These are phyloP conservation scores for Aspergillus felis DNA, from an alignment of 2,329 filamentous ascomycete genomes.

Conservation along the genomic window DNA sequence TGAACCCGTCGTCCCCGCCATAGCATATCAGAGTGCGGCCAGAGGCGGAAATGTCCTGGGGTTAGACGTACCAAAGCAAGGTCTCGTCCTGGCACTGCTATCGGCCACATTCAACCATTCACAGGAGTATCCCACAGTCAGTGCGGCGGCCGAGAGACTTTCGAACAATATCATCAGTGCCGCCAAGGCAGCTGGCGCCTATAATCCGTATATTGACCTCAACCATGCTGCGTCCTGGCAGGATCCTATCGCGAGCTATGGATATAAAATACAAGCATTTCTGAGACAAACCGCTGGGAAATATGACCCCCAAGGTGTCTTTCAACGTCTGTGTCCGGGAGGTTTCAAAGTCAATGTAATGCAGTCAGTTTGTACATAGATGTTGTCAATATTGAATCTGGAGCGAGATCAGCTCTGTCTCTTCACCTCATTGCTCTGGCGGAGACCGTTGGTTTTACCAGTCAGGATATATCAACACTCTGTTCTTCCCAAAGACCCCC, in stretches of 20 bases:
- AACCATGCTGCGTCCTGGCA: not conserved
- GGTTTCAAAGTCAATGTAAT: not conserved
- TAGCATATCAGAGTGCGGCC: not conserved
- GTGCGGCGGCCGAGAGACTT: not conserved
- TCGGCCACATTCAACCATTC: too few species aligned
- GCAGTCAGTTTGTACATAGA: too few species aligned
- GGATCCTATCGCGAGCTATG: not conserved
- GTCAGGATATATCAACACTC: too few species aligned
- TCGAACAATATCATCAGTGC: not conserved
- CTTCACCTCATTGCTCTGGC: too few species aligned
- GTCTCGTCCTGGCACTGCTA: too few species aligned
- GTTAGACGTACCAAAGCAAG: not conserved
- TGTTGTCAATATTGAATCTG: too few species aligned
- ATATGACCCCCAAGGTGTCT: not conserved
- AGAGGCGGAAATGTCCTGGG: not conserved
- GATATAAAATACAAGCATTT: not conserved
- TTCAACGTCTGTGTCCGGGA: not conserved
- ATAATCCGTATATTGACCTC: not conserved
- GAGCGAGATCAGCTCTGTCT: too few species aligned
- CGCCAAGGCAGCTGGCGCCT: not conserved
- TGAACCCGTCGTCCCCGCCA: not conserved
- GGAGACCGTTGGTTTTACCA: too few species aligned
- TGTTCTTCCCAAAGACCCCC: too few species aligned
- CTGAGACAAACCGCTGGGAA: not conserved
- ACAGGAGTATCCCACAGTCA: too few species aligned